These are phyloP conservation scores for Turnera subulata DNA, from an alignment of 345 rosid genomes.

Conservation along the genomic window DNA sequence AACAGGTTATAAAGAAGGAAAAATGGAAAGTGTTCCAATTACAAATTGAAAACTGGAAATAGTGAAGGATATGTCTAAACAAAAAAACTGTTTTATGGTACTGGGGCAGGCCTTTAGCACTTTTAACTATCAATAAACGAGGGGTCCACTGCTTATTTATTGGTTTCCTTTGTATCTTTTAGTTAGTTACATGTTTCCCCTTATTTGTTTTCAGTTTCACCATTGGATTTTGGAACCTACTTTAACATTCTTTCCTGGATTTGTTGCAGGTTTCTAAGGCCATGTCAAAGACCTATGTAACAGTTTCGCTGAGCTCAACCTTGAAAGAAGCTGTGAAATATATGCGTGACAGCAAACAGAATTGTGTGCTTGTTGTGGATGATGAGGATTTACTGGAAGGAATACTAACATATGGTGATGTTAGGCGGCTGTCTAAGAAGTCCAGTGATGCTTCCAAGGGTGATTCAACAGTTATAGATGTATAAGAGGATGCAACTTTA, in stretches of 20 bases:
- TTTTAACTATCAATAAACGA: too few relatives aligned
- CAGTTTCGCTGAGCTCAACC: slow-evolving; percentile 48
- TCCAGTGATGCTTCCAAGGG: slow-evolving; percentile 31
- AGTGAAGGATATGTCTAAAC: too few relatives aligned
- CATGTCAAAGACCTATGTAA: slow-evolving; percentile 74
- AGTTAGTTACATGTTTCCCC: too few relatives aligned
- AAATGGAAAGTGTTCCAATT: too few relatives aligned
- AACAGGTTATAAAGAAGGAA: too few relatives aligned
- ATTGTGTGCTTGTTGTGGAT: slow-evolving; percentile 65
- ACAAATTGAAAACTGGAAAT: too few relatives aligned
- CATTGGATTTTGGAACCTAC: background rate
- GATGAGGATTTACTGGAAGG: slow-evolving; percentile 78
- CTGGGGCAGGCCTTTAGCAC: too few relatives aligned
- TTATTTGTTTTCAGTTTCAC: too few relatives aligned
- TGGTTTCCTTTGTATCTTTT: too few relatives aligned
- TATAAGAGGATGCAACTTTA: slow-evolving; percentile 4
- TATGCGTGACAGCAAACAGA: slow-evolving; percentile 67
- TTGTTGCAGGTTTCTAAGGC: slow-evolving; percentile 55
- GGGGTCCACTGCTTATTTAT: too few relatives aligned
- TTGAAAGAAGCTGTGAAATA: slow-evolving; percentile 70
- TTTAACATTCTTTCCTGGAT: background rate
- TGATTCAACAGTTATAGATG: slow-evolving; percentile 50
- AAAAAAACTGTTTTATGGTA: too few relatives aligned
- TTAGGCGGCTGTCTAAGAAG: slow-evolving; percentile 53
- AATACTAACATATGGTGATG: slow-evolving; percentile 72